These are phyloP conservation scores for Rehmannia glutinosa DNA, from an alignment of 257 asterid species.

Conservation along the genomic window DNA sequence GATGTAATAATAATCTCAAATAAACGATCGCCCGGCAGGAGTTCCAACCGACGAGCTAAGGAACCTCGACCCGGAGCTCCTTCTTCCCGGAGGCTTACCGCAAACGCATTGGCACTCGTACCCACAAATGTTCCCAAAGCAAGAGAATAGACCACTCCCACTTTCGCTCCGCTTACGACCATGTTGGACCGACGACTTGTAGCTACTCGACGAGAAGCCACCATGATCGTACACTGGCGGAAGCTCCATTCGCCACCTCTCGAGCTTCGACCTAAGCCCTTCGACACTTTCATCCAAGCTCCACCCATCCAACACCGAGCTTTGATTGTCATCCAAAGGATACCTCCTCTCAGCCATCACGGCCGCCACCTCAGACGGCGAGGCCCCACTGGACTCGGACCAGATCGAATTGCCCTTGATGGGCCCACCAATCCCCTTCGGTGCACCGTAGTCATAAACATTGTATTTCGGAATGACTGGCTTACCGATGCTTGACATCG, in stretches of 20 bases:
- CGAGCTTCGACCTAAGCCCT: conserved; percentile 66
- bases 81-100: conserved; percentile 34
- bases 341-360: conserved; percentile 42
- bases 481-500: background rate
- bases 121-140: conserved; percentile 56
- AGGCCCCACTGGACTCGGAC: conserved; percentile 66
- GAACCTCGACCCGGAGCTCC: conserved; percentile 14
- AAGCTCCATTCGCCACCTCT: conserved; percentile 61
- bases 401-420: conserved; percentile 23
- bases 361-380: conserved; percentile 67
- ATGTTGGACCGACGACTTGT: conserved; percentile 15
- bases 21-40: conserved; percentile 16
- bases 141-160: conserved; percentile 39
- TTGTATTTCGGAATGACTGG: conserved; percentile 7
- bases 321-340: conserved; percentile 43
- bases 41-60: conserved; percentile 31
- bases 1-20: conserved; percentile 17
- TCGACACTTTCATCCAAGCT: conserved; percentile 55
- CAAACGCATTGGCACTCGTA: conserved; percentile 50
- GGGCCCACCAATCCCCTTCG: conserved; percentile 18
- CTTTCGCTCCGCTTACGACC: conserved; percentile 22
- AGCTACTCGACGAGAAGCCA: conserved; percentile 33
- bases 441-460: conserved; percentile 5
- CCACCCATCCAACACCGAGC: conserved; percentile 71
- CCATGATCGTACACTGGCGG: conserved; percentile 44